phyloP scores from a whole-genome alignment of 176 grass and related monocot species.

The Ensete glaucum region DNA sequence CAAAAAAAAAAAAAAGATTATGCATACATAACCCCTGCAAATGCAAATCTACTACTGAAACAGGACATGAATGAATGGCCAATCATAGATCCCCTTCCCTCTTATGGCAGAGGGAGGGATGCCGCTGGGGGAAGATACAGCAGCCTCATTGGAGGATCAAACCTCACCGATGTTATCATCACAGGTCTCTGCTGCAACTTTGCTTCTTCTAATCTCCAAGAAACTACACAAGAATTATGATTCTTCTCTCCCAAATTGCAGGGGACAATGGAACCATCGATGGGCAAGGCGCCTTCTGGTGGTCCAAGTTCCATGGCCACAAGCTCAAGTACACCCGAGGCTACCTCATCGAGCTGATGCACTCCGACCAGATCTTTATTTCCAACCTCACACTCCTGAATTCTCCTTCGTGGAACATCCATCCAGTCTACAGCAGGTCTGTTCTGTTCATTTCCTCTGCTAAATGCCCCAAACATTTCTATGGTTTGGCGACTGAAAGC shows the following conservation, averaged over 20 bases:
- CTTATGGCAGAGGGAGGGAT: conserved; percentile 72
- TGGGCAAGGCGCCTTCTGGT: conserved; percentile 71
- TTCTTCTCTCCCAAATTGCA: conserved; percentile 8
- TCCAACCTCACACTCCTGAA: conserved; percentile 74
- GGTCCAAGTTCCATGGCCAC: conserved; percentile 67
- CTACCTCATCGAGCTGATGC: conserved; percentile 71
- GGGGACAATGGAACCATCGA: conserved; percentile 81
- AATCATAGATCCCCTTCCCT: conserved; percentile 64
- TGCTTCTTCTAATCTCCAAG: not conserved
- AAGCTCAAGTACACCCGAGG: conserved; percentile 88
- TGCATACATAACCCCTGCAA: no score
- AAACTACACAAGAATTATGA: no score
- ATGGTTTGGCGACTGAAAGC: not conserved
- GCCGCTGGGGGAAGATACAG: conserved; percentile 56
- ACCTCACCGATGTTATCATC: conserved; percentile 66
- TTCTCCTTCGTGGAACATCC: conserved; percentile 88
- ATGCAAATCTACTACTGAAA: not conserved
- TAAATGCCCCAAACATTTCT: no score
- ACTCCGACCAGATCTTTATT: conserved; percentile 51
- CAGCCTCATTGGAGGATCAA: conserved; percentile 71
- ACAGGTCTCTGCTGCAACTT: conserved; percentile 27
- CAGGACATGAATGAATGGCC: conserved; percentile 65
- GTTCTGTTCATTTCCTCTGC: not conserved
- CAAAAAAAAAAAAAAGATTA: no score
- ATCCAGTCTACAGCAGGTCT: conserved; percentile 77